phyloP scores from a whole-genome alignment of 768 basidiomycete genomes.

The Leccinum pellstonianum region DNA sequence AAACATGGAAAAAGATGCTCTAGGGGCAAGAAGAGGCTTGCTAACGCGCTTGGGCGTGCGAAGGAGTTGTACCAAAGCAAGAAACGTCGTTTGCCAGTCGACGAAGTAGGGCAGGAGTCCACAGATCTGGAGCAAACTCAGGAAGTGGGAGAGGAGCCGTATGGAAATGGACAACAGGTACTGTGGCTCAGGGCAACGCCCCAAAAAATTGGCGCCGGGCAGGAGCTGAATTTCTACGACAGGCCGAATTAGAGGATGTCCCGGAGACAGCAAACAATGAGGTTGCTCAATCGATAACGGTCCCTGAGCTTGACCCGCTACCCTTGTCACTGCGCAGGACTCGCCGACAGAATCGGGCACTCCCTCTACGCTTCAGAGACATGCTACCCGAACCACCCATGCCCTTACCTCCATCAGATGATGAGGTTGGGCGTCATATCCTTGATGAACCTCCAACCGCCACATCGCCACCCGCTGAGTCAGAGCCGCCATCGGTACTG shows the following conservation, averaged over 20 bases:
- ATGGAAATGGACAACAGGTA: not conserved
- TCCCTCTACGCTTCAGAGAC: not conserved
- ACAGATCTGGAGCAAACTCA: not conserved
- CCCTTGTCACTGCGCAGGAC: not conserved
- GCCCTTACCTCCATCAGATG: not conserved
- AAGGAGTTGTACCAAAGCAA: not conserved
- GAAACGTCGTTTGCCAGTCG: not conserved
- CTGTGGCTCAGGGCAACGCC: not conserved
- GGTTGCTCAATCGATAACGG: too few species aligned
- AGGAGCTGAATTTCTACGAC: not conserved
- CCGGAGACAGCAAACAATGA: too few species aligned
- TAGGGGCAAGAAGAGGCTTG: constrained; percentile 2
- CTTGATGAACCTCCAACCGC: not conserved
- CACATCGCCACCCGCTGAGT: not conserved
- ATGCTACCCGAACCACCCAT: not conserved
- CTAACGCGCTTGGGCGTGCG: not conserved
- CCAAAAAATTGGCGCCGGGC: not conserved
- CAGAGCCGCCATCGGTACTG: not conserved
- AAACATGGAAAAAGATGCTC: not conserved
- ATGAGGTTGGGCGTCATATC: not conserved
- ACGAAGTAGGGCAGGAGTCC: not conserved
- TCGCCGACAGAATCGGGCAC: not conserved
- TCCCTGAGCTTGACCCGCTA: too few species aligned
- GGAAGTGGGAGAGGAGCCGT: not conserved
- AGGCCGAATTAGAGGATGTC: not conserved